Evolutionary conservation across 1,139 yeast species (phyloP), one percentile per base, ranked within the genome.

Genomic region (Casaregolazyma lundiana): DNA sequence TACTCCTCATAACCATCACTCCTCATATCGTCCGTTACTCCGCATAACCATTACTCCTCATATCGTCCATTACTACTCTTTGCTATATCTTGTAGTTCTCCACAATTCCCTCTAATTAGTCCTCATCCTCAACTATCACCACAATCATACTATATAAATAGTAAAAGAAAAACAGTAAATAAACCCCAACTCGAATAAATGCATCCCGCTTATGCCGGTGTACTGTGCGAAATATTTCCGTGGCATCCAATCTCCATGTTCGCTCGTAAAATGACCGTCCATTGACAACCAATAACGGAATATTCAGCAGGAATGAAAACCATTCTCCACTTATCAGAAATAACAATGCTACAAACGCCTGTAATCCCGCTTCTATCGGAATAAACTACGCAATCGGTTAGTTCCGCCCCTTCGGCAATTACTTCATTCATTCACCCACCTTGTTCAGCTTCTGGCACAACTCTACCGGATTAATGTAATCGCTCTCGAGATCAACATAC

Each of bases 401-500:
- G 16, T 46, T 18, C 16, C n/a, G 26, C 17, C 29, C n/a, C 24
- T 13, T 5, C 34, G 11, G 13, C 5, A 6, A 18, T n/a, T 16
- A 34, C 15, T 20, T 34, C 18, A 9, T 19, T 15, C 7, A 6
- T 13, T 9, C 17, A 50, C 61, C 37, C 49, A 58, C 62, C 35
- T 37, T 82, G 47, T 88, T 88, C 61, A 87, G 78, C 64, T 84
- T 86, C 70, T 84, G 85, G 71, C 97, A 89, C 57, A 89, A 77
- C 67, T 89, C 96, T 64, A 88, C 86, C 44, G 97, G 97, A 67
- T 89, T 89, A 70, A 88, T 86, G 71, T 88, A 89, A 67, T 89
- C 97, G 60, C 77, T 75, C 84, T 68, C 97, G 64, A 89, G 78
- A 67, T 89, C 97, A 53, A 90, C 83, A 70, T 82, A 87, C 81